Base-by-base conservation (phyloP, 441 rosid species). In the Pelargonium hybrid region DNA sequence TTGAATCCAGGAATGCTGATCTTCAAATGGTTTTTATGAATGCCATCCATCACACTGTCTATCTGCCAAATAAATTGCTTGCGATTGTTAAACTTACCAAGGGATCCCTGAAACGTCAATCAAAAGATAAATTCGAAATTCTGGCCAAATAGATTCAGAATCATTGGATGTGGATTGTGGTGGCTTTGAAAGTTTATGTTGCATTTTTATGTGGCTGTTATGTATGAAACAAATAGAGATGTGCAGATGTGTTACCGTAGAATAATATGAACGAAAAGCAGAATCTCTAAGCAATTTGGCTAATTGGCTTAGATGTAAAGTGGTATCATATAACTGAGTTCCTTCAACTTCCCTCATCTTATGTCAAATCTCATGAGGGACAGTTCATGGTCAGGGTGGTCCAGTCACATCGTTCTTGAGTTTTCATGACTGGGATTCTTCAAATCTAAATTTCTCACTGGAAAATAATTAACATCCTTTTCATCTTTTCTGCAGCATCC, bases 401-500 rank as follows among this genome's bases (percentile, higher is more conserved):
- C 62, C 62, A 18, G 62, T 56, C 25, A 56, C 26, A 6, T 7
- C 62, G 7, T n/a, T 50, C 4, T 18, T 56, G 62, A 5, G 18
- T 18, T 56, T 56, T 56, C 25, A 17, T 56, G 62, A 18, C 62
- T 56, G 18, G 6, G 25, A 18, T 17, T 56, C 62, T 56, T 56
- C 25, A 18, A 17, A 18, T 18, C 62, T 8, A 56, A 18, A 7
- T 56, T 54, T 3, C 25, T 56, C 62, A 56, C 62, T 18, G 3
- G 29, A 23, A 57, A 57, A 57, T 20, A 8, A 63, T 26, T 70
- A 31, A 54, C 20, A 50, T 64, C n/a, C 72, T 37, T 65, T 52
- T 13, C 8, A 71, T 56, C 70, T 56, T 74, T 75, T 57, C 57
- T 75, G 77, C 81, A 94, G 99, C 99, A 91, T 86, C 99, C 99